Conservation (phyloP, 768 basidiomycete species). For the Dacryopinax primogenitus region DNA sequence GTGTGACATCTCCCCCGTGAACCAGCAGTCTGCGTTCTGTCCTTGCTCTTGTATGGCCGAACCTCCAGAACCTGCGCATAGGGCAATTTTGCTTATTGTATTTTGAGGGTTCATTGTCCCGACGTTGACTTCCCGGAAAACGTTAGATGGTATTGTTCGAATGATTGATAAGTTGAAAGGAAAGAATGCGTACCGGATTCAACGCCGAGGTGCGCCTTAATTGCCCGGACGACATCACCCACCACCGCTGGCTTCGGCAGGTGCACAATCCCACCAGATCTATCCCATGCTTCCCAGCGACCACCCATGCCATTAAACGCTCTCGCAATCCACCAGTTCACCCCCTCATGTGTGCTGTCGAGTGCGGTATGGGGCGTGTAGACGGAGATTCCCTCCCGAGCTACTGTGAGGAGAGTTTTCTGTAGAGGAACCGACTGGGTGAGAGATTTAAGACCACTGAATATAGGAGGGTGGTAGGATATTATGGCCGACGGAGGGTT, state of each 20-base stretch:
- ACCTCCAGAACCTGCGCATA: slow-evolving; percentile 85
- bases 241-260: slow-evolving; percentile 46
- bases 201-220: slow-evolving; percentile 56
- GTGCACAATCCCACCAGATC: slow-evolving; percentile 55
- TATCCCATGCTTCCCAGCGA: slow-evolving; percentile 29
- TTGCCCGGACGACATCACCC: slow-evolving; percentile 45
- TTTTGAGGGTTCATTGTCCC: slow-evolving; percentile 13
- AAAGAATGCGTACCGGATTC: slow-evolving; percentile 38
- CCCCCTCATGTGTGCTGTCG: slow-evolving; percentile 69
- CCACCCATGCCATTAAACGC: slow-evolving; percentile 18
- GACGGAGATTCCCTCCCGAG: slow-evolving; percentile 69
- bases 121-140: too few species aligned
- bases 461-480: slow-evolving; percentile 77
- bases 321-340: slow-evolving; percentile 79
- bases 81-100: slow-evolving; percentile 55
- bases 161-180: slow-evolving; percentile 2
- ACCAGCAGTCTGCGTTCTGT: slow-evolving; percentile 67
- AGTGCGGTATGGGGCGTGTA: slow-evolving; percentile 82
- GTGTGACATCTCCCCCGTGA: slow-evolving; percentile 89
- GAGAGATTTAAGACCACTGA: slow-evolving; percentile 58
- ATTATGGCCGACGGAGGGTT: slow-evolving; percentile 54
- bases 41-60: slow-evolving; percentile 48
- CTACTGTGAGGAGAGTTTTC: slow-evolving; percentile 62
- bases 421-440: slow-evolving; percentile 71
- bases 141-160: too few species aligned